phyloP scores from a whole-genome alignment of 768 basidiomycete species.

The Podaxis sp. region DNA sequence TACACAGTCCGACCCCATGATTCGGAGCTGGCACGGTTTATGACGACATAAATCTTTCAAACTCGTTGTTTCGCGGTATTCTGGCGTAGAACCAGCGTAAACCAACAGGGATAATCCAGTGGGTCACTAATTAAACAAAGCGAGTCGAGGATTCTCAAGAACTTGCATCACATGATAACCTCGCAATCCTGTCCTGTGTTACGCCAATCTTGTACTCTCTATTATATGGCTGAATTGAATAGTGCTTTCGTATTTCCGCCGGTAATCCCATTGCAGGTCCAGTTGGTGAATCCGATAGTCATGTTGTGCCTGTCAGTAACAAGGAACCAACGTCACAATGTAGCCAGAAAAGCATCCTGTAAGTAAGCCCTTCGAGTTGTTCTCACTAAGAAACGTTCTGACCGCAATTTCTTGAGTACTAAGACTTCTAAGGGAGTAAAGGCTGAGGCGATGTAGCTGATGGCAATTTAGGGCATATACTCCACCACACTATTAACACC shows the following conservation, averaged over 20 bases:
- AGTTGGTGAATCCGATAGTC: neutral
- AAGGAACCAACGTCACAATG: neutral
- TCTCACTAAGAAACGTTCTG: neutral
- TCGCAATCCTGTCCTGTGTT: neutral
- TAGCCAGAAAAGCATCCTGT: neutral
- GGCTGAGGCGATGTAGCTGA: neutral
- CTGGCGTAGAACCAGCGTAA: neutral
- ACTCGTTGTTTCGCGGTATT: neutral
- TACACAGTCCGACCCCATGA: too few species aligned
- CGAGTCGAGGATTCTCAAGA: neutral
- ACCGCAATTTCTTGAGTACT: neutral
- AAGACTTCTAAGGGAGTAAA: neutral
- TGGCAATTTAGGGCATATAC: neutral
- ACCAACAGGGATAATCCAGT: neutral
- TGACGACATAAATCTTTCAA: neutral
- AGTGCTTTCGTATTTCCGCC: constrained; percentile 6
- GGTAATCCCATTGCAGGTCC: neutral
- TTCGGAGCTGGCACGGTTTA: neutral
- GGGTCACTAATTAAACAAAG: neutral
- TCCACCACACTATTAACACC: neutral
- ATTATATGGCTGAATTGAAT: neutral
- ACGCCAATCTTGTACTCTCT: neutral
- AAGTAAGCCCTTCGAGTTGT: neutral
- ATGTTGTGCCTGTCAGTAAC: neutral
- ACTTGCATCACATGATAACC: neutral